Base-by-base conservation (phyloP, 768 basidiomycete genomes). In the Leccinum subtestaceum region DNA sequence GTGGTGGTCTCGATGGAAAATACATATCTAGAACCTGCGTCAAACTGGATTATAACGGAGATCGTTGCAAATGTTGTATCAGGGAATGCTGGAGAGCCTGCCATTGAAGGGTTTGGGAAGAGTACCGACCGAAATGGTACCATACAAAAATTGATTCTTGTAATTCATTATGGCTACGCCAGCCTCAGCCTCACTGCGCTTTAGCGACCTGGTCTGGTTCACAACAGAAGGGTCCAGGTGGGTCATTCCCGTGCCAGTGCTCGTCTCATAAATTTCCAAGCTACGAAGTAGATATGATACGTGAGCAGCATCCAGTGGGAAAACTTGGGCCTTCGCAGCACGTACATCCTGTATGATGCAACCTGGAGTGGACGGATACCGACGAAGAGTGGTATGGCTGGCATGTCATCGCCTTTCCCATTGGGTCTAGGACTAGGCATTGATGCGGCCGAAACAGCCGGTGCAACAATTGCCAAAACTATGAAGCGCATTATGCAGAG, bases 21-120 rank as follows among this genome's bases (percentile, higher is more conserved):
- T 2, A 36, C 52, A 4, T 38, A 54, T 59, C 67, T 67, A 10
- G 68, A 70, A 29, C 70, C 71, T 2, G 71, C 70, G 48, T 74
- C 71, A 25, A 71, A 73, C 31, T 65, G 63, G 29, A 70, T 64
- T 66, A 25, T n/a, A 23, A 45, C 1, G 1, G 1, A 47, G 10
- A 23, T 11, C 45, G 12, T 46, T 46, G 38, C 15, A 46, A 13
- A 46, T n/a, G 19, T 11, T 46, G 12, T 5, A 46, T 23, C 21
- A 19, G n/a, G 10, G n/a, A 32, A 23, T 32, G n/a, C 49, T 4
- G 49, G 19, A 23, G 29, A 51, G 19, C 49, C 25, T 23, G 32
- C 29, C n/a, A 31, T 17, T 51, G 49, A 51, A 51, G 9, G 15
- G 2, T 23, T 23, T 7, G 23, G 49, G 15, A n/a, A 8, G 27